These are phyloP conservation scores for Chaetomidium leptoderma DNA, from an alignment of 495 filamentous ascomycete genomes.

Conservation along the genomic window DNA sequence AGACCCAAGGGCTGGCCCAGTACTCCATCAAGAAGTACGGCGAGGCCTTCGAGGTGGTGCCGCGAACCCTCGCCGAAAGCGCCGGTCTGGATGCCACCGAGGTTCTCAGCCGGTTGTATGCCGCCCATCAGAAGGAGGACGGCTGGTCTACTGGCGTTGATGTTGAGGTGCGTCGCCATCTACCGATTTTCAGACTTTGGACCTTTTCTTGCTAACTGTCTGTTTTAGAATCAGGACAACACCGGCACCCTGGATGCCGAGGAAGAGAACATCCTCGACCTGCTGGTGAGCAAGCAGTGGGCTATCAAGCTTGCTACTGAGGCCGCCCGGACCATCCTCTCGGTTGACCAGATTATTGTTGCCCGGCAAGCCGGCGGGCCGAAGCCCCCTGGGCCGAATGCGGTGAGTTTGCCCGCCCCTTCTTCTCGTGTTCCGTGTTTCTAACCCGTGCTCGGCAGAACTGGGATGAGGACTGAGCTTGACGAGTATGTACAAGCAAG, in stretches of 20 bases:
- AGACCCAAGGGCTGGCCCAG: constrained; percentile 86
- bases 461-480: constrained; percentile 93
- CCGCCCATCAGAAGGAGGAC: constrained; percentile 82
- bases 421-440: not conserved
- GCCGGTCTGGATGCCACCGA: constrained; percentile 95
- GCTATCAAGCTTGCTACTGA: constrained; percentile 96
- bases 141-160: constrained; percentile 91
- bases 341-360: constrained; percentile 99
- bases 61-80: constrained; percentile 86
- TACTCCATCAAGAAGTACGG: constrained; percentile 96
- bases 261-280: constrained; percentile 87
- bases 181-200: not conserved
- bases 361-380: constrained; percentile 95
- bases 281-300: constrained; percentile 87
- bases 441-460: constrained; percentile 48
- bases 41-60: constrained; percentile 96
- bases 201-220: constrained; percentile 8
- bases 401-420: constrained; percentile 34
- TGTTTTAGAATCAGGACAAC: constrained; percentile 60
- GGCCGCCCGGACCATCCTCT: constrained; percentile 86
- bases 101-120: constrained; percentile 84
- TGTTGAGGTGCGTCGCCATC: constrained; percentile 64
- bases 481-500: not conserved
- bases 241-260: constrained; percentile 81
- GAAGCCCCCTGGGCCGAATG: constrained; percentile 90